Evolutionary conservation across 805 yeast species (phyloP).

Genomic region (Myxozyma kluyveri): DNA sequence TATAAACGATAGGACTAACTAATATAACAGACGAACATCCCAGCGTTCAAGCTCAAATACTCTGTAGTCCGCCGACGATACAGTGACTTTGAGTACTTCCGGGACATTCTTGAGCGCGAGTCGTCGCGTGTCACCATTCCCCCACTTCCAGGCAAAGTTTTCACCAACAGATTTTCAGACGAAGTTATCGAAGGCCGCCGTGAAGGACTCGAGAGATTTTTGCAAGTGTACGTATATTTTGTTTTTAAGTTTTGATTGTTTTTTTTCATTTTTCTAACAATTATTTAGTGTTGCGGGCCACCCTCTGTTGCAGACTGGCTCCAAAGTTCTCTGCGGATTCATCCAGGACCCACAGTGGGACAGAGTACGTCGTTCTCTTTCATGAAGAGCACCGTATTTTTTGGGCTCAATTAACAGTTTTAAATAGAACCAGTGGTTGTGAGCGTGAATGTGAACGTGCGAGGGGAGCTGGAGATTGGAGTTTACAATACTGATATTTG

Average conservation of each 20-base stretch:
- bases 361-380: slow-evolving; percentile 34
- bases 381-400: not conserved
- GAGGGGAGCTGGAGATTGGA: too few species aligned
- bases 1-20: not conserved
- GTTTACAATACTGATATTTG: too few species aligned
- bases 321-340: slow-evolving; percentile 72
- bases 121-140: slow-evolving; percentile 80
- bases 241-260: not conserved
- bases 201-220: slow-evolving; percentile 76
- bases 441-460: too few species aligned
- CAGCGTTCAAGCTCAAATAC: slow-evolving; percentile 66
- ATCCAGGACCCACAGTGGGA: slow-evolving; percentile 87
- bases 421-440: slow-evolving; percentile 16
- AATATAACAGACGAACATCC: slow-evolving; percentile 65
- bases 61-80: slow-evolving; percentile 80
- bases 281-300: slow-evolving; percentile 74
- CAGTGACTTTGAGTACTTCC: slow-evolving; percentile 82
- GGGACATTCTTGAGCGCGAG: slow-evolving; percentile 71
- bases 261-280: slow-evolving; percentile 1
- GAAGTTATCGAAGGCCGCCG: slow-evolving; percentile 80
- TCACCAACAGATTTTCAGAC: slow-evolving; percentile 72
- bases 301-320: slow-evolving; percentile 86
- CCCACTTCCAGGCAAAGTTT: slow-evolving; percentile 83
- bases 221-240: slow-evolving; percentile 42
- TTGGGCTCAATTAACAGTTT: not conserved